Base-by-base conservation (phyloP, 2,329 filamentous ascomycete species). In the Colletotrichum liaoningense region DNA sequence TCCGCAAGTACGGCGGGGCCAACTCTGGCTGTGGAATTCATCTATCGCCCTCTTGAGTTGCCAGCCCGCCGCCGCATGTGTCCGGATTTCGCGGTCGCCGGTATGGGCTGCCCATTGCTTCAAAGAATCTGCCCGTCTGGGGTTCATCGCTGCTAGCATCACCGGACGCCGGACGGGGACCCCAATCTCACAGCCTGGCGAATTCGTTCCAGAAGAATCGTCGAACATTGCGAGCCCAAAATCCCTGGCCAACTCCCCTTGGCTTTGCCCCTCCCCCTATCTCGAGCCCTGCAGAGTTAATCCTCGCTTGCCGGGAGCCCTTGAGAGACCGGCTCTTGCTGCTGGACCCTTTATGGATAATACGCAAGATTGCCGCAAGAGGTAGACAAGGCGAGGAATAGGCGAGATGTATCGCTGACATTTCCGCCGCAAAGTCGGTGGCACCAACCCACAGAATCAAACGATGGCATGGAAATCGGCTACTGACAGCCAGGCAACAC, bases 201-300 rank as follows among this genome's bases (percentile, higher is more conserved):
- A 62, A 52, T 38, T 73, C 16, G 60, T 73, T 73, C 71, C 71
- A 73, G 71, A 73, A 73, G 56, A 57, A 66, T 19, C n/a, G 56
- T 73, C 71, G 67, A 73, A 73, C 46, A 69, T 42, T 57, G 11
- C 46, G 42, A 57, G 62, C 35, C 59, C 65, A 35, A 66, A 12
- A 54, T 52, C 71, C 71, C 55, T 59, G 60, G 49, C 49, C 28
- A 56, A 16, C 49, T 55, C 71, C 70, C 67, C 67, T 71, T 63
- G 52, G 35, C 42, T 24, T 24, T 62, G 67, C 71, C 71, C 71
- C 71, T 73, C 71, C 71, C 71, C 71, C 71, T 73, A 73, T 73
- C 67, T 71, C 19, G 55, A 63, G 67, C 71, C 71, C 67, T 73
- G 71, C 42, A 62, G 24, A 54, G 46, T 63, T 30, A 66, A 62